phyloP scores from a whole-genome alignment of 257 asterid species.

The Linderniella brevidens region DNA sequence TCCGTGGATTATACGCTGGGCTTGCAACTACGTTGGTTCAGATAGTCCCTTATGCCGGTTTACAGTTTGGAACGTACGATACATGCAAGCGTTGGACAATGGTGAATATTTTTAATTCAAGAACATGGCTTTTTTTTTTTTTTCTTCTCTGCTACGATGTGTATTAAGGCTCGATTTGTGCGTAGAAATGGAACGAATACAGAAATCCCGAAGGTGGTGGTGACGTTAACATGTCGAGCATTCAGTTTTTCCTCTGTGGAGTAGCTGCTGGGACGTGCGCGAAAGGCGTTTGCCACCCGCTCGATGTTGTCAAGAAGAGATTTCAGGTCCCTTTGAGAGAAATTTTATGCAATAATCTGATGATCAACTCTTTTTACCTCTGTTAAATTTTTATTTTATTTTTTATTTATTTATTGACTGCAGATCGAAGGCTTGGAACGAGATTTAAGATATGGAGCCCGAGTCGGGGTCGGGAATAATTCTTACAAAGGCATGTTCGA shows the following conservation, averaged over 20 bases:
- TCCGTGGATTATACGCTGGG: too few species aligned
- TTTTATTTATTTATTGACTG: slow-evolving; percentile 6
- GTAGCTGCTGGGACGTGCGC: slow-evolving; percentile 84
- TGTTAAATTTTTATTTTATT: too few species aligned
- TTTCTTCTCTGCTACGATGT: too few species aligned
- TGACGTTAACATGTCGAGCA: slow-evolving; percentile 39
- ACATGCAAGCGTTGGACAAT: background rate
- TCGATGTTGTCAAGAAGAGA: slow-evolving; percentile 92
- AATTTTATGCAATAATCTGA: too few species aligned
- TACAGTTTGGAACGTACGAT: too few species aligned
- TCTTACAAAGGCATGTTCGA: slow-evolving; percentile 65
- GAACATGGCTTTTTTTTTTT: background rate
- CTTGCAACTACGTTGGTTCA: too few species aligned
- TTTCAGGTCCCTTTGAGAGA: too few species aligned
- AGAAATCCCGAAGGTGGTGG: slow-evolving; percentile 13
- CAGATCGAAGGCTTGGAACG: slow-evolving; percentile 81
- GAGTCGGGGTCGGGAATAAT: slow-evolving; percentile 33
- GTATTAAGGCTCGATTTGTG: too few species aligned
- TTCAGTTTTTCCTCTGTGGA: slow-evolving; percentile 75
- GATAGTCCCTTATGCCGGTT: too few species aligned
- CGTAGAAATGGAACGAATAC: too few species aligned
- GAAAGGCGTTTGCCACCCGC: slow-evolving; percentile 88
- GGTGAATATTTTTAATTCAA: too few species aligned
- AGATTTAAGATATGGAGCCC: slow-evolving; percentile 55
- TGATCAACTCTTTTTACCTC: too few species aligned